These are phyloP conservation scores for Coniosporium tulheliwenetii DNA, from an alignment of 2,329 filamentous ascomycete genomes.

Conservation along the genomic window DNA sequence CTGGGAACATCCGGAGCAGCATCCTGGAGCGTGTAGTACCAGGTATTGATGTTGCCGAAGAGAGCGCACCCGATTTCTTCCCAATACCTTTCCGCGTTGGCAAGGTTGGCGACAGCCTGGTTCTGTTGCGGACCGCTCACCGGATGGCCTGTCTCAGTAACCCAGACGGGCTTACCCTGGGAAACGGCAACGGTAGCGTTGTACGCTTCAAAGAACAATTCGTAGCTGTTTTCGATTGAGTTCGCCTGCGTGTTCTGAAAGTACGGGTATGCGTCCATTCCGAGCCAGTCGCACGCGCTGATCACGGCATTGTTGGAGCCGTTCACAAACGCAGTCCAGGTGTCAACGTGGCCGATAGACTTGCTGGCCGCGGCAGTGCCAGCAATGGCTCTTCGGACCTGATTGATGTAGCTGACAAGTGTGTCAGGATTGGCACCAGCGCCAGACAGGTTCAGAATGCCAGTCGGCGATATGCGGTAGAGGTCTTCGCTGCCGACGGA, in stretches of 20 bases:
- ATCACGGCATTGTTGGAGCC: constrained; percentile 55
- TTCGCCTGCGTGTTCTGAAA: constrained; percentile 58
- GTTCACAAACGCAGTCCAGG: constrained; percentile 71
- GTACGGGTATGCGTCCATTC: constrained; percentile 74
- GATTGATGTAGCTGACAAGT: constrained; percentile 53
- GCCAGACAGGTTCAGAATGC: constrained; percentile 47
- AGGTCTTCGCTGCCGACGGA: constrained; percentile 74
- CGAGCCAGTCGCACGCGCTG: constrained; percentile 59
- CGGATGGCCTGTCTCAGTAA: constrained; percentile 83
- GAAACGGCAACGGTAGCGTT: constrained; percentile 41
- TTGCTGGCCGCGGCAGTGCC: constrained; percentile 42
- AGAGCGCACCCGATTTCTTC: constrained; percentile 57
- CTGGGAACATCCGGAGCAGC: constrained; percentile 32
- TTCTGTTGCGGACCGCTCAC: constrained; percentile 50
- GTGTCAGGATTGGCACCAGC: constrained; percentile 46
- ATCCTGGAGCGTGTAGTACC: constrained; percentile 68
- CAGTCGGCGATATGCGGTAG: constrained; percentile 45
- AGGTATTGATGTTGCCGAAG: constrained; percentile 45
- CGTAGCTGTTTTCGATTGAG: constrained; percentile 45
- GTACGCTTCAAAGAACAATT: constrained; percentile 54
- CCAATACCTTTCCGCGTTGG: constrained; percentile 71
- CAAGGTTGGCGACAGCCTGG: constrained; percentile 43
- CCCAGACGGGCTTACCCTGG: constrained; percentile 59
- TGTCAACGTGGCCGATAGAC: constrained; percentile 73
- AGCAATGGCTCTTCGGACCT: constrained; percentile 47